Evolutionary conservation across 371 early-diverging fungal species (phyloP).

Genomic region (Mortierella sp.): DNA sequence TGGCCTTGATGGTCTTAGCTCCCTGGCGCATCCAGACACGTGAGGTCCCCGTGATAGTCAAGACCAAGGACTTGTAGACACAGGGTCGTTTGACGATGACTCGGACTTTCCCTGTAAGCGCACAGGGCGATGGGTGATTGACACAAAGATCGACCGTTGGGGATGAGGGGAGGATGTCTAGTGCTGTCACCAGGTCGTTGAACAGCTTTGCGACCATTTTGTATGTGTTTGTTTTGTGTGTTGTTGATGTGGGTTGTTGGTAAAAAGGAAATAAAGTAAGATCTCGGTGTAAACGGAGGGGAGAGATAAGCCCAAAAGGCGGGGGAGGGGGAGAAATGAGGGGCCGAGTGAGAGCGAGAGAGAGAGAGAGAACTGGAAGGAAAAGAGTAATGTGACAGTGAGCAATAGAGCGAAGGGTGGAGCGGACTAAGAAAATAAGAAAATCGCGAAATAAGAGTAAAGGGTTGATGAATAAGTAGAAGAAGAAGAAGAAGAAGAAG

Average conservation of each 20-base stretch:
- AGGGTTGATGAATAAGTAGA: constrained; percentile 10
- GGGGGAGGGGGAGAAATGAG: constrained; percentile 14
- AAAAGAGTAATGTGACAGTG: background rate
- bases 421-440: constrained; percentile 8
- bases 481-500: constrained; percentile 21
- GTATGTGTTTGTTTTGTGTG: background rate
- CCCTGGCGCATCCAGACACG: constrained; percentile 33
- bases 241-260: background rate
- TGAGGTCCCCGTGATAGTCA: constrained; percentile 36
- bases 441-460: constrained; percentile 1
- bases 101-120: constrained; percentile 43
- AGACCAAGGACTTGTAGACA: constrained; percentile 39
- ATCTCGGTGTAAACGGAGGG: background rate
- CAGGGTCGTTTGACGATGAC: constrained; percentile 48
- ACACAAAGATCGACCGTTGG: constrained; percentile 35
- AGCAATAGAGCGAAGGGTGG: background rate
- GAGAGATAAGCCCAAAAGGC: background rate
- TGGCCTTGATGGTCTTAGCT: constrained; percentile 24
- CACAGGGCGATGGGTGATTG: constrained; percentile 33
- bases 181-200: constrained; percentile 44
- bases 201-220: constrained; percentile 36
- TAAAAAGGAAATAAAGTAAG: background rate
- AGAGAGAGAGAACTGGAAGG: background rate
- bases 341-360: too few species aligned
- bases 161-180: constrained; percentile 41